Evolutionary conservation across 164 flowering plant species (phyloP), one percentile per base, ranked within the genome.

Genomic region (Aristolochia fimbriata): DNA sequence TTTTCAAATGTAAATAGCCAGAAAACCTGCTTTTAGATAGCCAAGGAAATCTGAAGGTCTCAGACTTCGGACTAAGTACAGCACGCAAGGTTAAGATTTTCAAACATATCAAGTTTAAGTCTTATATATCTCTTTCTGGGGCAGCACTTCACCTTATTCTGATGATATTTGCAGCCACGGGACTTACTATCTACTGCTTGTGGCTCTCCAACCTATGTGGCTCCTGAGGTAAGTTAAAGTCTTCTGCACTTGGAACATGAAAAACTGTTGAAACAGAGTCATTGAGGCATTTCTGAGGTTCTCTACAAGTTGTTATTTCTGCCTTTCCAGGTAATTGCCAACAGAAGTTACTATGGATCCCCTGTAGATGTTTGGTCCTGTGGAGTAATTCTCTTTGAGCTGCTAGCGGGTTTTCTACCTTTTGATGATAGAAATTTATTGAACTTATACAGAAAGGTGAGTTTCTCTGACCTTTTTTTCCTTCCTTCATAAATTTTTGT

Each of bases 41-140:
- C 49, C 74, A 71, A 67, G 98, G 90, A 49, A 81, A 83, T 61
- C 76, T 89, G 24, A 92, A 87, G 68, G 77, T 89, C 23, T 82
- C 93, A 0, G 96, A 92, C 68, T 89, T 92, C 50, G 98, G 96
- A 60, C 81, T 89, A 65, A 87, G 96, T 53, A 79, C 79, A 24
- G 61, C 80, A 60, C 67, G 60, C 9, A 83, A 83, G 85, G 91
- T 83, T 60, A 47, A 33, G 17, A 15, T 2, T 33, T 7, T 14
- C 11, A 23, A 22, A 20, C 19, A 19, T 50, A 47, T 37, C 48
- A 33, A n/a, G 7, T 23, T 15, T 20, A 27, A 14, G 4, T 5
- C 49, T 43, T 10, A 15, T 37, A 24, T 50, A 13, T 16, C n/a
- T 1, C 23, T 15, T n/a, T n/a, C n/a, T n/a, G n/a, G n/a, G n/a